Percentiles rank a stretch among this genome's conserved stretches.
Conservation (phyloP, 2,329 filamentous ascomycete genomes). For the Corinectria fuckeliana region DNA sequence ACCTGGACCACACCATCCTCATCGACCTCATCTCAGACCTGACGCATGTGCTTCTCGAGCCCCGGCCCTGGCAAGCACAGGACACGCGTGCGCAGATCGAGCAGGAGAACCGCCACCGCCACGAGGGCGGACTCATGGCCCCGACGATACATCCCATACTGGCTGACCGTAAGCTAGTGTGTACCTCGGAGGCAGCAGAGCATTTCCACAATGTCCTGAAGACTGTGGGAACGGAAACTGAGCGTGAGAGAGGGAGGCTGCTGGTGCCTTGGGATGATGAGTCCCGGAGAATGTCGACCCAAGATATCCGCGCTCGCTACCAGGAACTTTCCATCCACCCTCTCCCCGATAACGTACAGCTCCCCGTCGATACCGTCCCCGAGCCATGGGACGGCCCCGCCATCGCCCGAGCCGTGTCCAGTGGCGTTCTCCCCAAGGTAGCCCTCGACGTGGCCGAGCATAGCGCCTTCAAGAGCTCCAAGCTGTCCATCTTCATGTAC, state of each 20-base stretch:
- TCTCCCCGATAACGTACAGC: constrained; percentile 42
- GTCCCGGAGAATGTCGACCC: constrained; percentile 11
- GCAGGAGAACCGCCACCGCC: constrained; percentile 39
- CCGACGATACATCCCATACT: constrained; percentile 46
- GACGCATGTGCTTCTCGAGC: constrained; percentile 44
- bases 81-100: constrained; percentile 45
- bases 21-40: constrained; percentile 50
- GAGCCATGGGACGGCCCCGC: constrained; percentile 38
- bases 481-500: constrained; percentile 49
- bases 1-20: constrained; percentile 51
- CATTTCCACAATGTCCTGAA: constrained; percentile 47
- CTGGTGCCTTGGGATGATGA: constrained; percentile 41
- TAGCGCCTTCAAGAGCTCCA: constrained; percentile 45
- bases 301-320: constrained; percentile 37
- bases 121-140: constrained; percentile 43
- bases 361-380: constrained; percentile 43
- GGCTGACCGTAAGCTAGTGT: constrained; percentile 42
- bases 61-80: constrained; percentile 43
- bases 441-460: constrained; percentile 43
- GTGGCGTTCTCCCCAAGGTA: constrained; percentile 41
- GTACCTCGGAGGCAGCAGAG: constrained; percentile 47
- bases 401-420: constrained; percentile 35
- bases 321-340: constrained; percentile 42
- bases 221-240: constrained; percentile 47
- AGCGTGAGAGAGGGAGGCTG: constrained; percentile 44